Percentiles rank a stretch among this genome's conserved stretches.
phyloP scores from a whole-genome alignment of 148 eudicot genomes.

The Beta vulgaris region DNA sequence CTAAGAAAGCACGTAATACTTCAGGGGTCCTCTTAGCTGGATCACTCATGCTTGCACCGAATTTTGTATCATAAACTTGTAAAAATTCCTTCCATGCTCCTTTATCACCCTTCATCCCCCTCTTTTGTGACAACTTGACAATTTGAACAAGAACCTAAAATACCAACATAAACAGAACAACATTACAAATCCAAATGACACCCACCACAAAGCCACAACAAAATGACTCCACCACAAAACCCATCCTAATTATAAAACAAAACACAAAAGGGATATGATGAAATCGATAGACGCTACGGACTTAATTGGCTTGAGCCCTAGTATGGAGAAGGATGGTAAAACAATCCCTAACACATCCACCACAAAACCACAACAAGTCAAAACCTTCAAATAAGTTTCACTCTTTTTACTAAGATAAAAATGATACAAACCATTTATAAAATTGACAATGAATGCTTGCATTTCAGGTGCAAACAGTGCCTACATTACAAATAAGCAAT shows the following conservation, averaged over 20 bases:
- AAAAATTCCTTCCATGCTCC: constrained; percentile 91
- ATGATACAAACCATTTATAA: too few species aligned
- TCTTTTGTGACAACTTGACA: constrained; percentile 72
- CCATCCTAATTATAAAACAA: too few species aligned
- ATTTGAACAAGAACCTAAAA: constrained; percentile 62
- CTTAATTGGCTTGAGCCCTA: too few species aligned
- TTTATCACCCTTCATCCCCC: constrained; percentile 64
- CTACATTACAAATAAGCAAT: too few species aligned
- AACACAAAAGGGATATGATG: too few species aligned
- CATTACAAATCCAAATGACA: neutral
- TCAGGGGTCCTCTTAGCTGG: constrained; percentile 60
- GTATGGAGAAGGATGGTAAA: too few species aligned
- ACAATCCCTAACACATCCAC: neutral
- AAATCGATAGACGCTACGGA: too few species aligned
- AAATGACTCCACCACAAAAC: neutral
- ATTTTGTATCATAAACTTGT: constrained; percentile 48
- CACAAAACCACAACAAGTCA: neutral
- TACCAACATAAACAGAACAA: neutral
- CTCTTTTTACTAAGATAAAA: too few species aligned
- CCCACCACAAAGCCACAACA: neutral
- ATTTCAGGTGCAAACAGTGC: too few species aligned
- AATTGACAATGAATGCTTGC: too few species aligned
- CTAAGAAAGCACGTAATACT: constrained; percentile 55
- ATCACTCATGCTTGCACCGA: constrained; percentile 80
- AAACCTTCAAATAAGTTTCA: too few species aligned